These are phyloP conservation scores for Eucalyptus tenuipes DNA, from an alignment of 345 rosid species.

Conservation along the genomic window DNA sequence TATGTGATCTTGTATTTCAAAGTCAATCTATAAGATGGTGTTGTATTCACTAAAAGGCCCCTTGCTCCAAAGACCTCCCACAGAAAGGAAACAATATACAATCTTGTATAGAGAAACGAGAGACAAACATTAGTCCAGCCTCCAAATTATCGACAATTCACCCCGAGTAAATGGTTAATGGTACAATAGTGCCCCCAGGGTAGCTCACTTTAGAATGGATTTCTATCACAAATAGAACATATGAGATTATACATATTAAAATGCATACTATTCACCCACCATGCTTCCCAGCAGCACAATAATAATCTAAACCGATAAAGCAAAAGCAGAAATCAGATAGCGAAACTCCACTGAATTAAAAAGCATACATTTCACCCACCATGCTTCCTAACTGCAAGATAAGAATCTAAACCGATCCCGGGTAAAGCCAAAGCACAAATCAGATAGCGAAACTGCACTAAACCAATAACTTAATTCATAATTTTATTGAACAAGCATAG, in stretches of 20 bases:
- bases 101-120: background rate
- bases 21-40: background rate
- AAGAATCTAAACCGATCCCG: accelerated
- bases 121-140: background rate
- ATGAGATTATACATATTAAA: background rate
- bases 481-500: background rate
- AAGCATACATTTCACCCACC: background rate
- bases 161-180: background rate
- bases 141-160: background rate
- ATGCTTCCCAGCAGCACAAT: background rate
- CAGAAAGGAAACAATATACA: background rate
- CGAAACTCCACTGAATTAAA: background rate
- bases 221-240: background rate
- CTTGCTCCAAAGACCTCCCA: background rate
- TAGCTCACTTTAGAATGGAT: background rate
- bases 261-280: background rate
- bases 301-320: background rate
- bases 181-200: background rate
- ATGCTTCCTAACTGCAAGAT: background rate
- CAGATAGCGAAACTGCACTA: background rate
- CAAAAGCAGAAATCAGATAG: background rate
- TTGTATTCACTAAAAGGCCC: background rate
- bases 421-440: background rate
- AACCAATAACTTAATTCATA: background rate
- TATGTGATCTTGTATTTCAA: background rate